These are phyloP conservation scores for Exophiala oligosperma DNA, from an alignment of 2,329 filamentous ascomycete species.

Conservation along the genomic window DNA sequence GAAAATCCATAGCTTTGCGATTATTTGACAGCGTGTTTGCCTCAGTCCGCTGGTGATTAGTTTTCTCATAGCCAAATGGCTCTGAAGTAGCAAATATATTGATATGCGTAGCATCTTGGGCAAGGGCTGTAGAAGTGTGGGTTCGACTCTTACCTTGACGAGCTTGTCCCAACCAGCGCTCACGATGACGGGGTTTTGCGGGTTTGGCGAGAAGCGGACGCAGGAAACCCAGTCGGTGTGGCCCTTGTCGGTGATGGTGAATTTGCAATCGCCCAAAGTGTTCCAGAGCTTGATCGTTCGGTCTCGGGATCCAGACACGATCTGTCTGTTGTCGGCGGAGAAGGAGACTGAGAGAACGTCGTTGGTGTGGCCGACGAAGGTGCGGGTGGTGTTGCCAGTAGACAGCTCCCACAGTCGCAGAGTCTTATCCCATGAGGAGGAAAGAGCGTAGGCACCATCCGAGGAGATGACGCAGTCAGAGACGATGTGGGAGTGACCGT, in stretches of 20 bases:
- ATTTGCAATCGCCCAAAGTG: slow-evolving; percentile 99
- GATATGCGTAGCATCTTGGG: slow-evolving; percentile 81
- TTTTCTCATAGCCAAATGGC: slow-evolving; percentile 95
- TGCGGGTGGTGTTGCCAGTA: slow-evolving; percentile 93
- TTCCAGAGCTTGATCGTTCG: slow-evolving; percentile 99
- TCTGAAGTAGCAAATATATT: slow-evolving; percentile 99
- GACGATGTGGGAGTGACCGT: slow-evolving; percentile 99
- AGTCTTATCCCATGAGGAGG: slow-evolving; percentile 99
- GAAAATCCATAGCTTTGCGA: no score
- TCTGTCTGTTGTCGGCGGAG: slow-evolving; percentile 99
- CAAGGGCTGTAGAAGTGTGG: slow-evolving; percentile 24
- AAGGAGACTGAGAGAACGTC: slow-evolving; percentile 99
- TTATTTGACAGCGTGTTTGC: slow-evolving; percentile 26
- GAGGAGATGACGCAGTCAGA: slow-evolving; percentile 99
- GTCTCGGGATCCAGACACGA: slow-evolving; percentile 98
- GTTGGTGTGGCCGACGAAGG: slow-evolving; percentile 99
- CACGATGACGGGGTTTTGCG: slow-evolving; percentile 99
- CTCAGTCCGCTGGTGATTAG: slow-evolving; percentile 86
- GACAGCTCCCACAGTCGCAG: slow-evolving; percentile 99
- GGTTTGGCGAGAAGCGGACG: slow-evolving; percentile 99
- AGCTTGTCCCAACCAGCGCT: slow-evolving; percentile 99
- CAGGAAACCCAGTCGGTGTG: slow-evolving; percentile 99
- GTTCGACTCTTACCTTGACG: slow-evolving; percentile 80
- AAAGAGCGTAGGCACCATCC: slow-evolving; percentile 98
- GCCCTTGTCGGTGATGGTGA: slow-evolving; percentile 99